A percentile compares a stretch with the other conserved stretches of the same genome.
phyloP scores from a whole-genome alignment of 2,329 filamentous ascomycete species.

The Alternaria viburni region DNA sequence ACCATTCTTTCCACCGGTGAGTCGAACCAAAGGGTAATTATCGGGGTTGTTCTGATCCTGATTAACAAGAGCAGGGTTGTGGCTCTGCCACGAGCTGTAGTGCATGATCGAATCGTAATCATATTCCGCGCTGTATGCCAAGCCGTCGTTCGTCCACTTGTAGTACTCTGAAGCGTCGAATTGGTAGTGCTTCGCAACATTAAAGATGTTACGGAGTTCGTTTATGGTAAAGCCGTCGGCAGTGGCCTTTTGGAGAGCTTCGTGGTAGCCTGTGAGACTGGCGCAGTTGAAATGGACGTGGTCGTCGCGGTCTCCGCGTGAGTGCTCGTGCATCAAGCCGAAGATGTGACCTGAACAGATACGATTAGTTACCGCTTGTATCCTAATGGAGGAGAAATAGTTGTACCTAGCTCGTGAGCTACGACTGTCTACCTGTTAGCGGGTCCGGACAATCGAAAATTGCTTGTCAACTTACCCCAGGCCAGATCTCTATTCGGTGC shows the following conservation, averaged over 20 bases:
- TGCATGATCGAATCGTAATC: conserved; percentile 4
- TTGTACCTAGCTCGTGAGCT: not conserved
- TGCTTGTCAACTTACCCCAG: not conserved
- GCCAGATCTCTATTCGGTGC: not conserved
- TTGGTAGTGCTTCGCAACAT: not conserved
- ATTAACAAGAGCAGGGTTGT: not conserved
- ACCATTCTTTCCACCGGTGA: not conserved
- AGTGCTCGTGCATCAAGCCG: conserved; percentile 3
- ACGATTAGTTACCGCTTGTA: not conserved
- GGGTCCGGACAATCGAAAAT: not conserved
- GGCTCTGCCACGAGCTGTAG: not conserved
- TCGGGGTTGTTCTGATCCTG: not conserved
- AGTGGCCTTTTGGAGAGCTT: not conserved
- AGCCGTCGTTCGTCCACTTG: not conserved
- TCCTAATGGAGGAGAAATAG: not conserved
- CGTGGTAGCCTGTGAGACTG: not conserved
- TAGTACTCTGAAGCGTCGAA: not conserved
- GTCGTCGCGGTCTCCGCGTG: conserved; percentile 1
- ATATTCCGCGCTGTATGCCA: not conserved
- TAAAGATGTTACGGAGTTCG: not conserved
- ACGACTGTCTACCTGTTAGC: not conserved
- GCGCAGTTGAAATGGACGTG: not conserved
- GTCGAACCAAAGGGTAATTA: not conserved
- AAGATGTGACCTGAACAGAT: not conserved
- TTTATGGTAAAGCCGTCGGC: not conserved